Percentiles rank a stretch among this genome's conserved stretches.
phyloP scores from a whole-genome alignment of 805 yeast species.

The Grigorovia yakushimaensis region DNA sequence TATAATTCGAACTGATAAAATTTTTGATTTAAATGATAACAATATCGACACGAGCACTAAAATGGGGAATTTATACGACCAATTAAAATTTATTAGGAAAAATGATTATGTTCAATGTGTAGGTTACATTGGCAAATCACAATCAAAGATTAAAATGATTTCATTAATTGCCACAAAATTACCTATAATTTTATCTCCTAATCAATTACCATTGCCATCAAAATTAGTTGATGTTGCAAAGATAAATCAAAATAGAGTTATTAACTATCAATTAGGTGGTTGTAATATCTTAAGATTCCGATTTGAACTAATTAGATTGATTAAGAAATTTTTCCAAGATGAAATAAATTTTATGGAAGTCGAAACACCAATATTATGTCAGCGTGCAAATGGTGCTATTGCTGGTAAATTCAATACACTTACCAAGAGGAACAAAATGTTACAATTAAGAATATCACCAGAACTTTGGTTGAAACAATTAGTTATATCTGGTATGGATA shows the following conservation, averaged over 20 bases:
- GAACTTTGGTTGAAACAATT: conserved; percentile 87
- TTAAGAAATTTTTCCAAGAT: conserved; percentile 49
- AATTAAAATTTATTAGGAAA: conserved; percentile 34
- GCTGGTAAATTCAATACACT: conserved; percentile 76
- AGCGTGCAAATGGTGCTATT: conserved; percentile 77
- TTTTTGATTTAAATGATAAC: no score
- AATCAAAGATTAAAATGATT: conserved; percentile 53
- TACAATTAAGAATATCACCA: conserved; percentile 82
- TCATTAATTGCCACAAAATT: conserved; percentile 52
- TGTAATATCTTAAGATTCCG: conserved; percentile 41
- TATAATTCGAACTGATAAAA: conserved; percentile 4
- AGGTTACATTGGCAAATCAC: conserved; percentile 70
- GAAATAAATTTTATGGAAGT: conserved; percentile 61
- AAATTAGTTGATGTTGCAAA: conserved; percentile 44
- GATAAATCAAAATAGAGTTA: conserved; percentile 57
- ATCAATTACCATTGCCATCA: conserved; percentile 63
- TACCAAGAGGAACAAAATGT: conserved; percentile 24
- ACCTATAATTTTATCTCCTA: conserved; percentile 50
- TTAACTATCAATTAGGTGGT: conserved; percentile 59
- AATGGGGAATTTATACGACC: background rate
- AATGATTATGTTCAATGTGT: conserved; percentile 64
- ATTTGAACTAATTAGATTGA: conserved; percentile 41
- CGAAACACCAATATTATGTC: conserved; percentile 74
- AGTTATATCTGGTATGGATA: conserved; percentile 76
- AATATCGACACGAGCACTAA: no score